Conservation (phyloP, 345 rosid genomes). For the Barbarea vulgaris region DNA sequence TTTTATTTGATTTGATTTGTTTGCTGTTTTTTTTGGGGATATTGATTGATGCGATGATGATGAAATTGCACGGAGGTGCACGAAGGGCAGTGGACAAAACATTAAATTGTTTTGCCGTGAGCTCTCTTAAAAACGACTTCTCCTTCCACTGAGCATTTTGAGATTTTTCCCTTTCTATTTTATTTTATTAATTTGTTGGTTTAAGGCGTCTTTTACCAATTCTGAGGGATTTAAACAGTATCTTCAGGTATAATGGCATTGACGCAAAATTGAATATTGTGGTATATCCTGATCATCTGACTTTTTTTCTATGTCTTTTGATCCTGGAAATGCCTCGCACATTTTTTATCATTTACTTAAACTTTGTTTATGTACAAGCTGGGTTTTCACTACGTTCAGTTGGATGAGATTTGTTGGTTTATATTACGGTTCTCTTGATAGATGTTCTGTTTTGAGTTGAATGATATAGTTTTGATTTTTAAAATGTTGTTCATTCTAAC, state of each 20-base stretch:
- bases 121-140: constrained; percentile 79
- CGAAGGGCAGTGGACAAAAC: constrained; percentile 75
- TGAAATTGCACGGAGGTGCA: constrained; percentile 62
- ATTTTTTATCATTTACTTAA: too few relatives aligned
- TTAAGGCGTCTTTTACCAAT: constrained; percentile 90
- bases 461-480: too few relatives aligned
- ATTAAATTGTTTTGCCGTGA: constrained; percentile 66
- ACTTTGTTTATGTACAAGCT: neutral
- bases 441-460: too few relatives aligned
- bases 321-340: constrained; percentile 90
- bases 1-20: neutral
- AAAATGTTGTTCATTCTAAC: too few relatives aligned
- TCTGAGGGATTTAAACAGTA: constrained; percentile 62
- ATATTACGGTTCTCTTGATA: neutral
- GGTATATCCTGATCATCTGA: constrained; percentile 75
- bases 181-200: neutral
- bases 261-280: constrained; percentile 61
- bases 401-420: neutral
- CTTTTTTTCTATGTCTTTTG: constrained; percentile 44
- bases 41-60: constrained; percentile 63
- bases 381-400: neutral
- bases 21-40: neutral
- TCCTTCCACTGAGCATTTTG: constrained; percentile 95
- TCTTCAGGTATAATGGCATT: constrained; percentile 93
- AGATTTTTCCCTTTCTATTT: neutral